A percentile compares a stretch with the other conserved stretches of the same genome.
Evolutionary conservation across 1,139 yeast genomes (phyloP).

Genomic region (Meyerozyma smithsonii): DNA sequence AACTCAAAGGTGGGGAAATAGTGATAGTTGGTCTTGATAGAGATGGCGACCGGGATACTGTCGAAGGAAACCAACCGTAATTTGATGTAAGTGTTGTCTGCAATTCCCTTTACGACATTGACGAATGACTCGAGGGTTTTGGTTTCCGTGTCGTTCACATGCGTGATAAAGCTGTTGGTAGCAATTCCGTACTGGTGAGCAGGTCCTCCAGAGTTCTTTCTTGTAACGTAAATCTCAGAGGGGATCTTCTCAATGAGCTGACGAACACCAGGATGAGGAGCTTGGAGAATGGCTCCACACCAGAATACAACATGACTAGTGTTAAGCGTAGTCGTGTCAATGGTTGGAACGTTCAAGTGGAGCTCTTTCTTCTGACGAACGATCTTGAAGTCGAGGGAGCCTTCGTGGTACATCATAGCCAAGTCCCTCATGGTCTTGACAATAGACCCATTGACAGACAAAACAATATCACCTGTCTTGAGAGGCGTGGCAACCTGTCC

Average conservation of each 20-base stretch:
- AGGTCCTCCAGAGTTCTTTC: constrained; percentile 75
- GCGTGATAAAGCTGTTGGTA: constrained; percentile 81
- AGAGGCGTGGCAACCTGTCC: constrained; percentile 25
- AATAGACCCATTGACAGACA: constrained; percentile 61
- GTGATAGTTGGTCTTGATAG: constrained; percentile 84
- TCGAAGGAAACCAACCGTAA: constrained; percentile 80
- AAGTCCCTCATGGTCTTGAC: constrained; percentile 68
- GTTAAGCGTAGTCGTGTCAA: constrained; percentile 49
- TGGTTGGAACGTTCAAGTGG: constrained; percentile 60
- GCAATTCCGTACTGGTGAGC: constrained; percentile 80
- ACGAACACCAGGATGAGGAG: constrained; percentile 47
- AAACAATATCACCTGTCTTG: constrained; percentile 64
- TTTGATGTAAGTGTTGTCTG: constrained; percentile 78
- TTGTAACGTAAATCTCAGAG: constrained; percentile 75
- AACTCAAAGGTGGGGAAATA: constrained; percentile 82
- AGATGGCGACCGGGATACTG: constrained; percentile 78
- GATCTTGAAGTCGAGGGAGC: constrained; percentile 51
- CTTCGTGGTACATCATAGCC: constrained; percentile 46
- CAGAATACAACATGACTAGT: constrained; percentile 70
- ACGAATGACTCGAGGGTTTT: constrained; percentile 64
- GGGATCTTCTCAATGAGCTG: constrained; percentile 77
- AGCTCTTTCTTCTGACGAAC: constrained; percentile 50
- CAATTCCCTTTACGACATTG: constrained; percentile 56
- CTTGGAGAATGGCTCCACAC: constrained; percentile 67
- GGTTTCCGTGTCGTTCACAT: constrained; percentile 75